Evolutionary conservation across 2,329 filamentous ascomycete species (phyloP).

Genomic region (Dactylellina parvicollis): DNA sequence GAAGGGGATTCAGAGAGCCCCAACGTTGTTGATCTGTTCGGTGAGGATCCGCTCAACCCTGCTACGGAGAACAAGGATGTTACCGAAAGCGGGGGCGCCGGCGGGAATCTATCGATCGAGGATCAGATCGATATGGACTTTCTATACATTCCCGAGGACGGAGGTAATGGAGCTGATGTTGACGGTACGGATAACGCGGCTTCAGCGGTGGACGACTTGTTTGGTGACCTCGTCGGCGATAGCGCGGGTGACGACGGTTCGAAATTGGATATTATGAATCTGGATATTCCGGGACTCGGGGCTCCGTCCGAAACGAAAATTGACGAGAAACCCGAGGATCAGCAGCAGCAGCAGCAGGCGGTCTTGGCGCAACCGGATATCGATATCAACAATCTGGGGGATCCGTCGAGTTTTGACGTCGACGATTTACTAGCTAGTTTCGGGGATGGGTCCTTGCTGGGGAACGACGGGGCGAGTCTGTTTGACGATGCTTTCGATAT

Average conservation of each 20-base stretch:
- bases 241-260: not conserved
- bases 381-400: conserved; percentile 24
- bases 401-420: conserved; percentile 21
- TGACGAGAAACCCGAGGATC: conserved; percentile 14
- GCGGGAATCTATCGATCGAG: conserved; percentile 32
- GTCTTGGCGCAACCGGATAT: conserved; percentile 7
- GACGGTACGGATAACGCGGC: conserved; percentile 3
- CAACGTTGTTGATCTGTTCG: conserved; percentile 39
- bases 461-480: conserved; percentile 38
- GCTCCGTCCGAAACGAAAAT: conserved; percentile 1
- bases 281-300: conserved; percentile 34
- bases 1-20: conserved; percentile 16
- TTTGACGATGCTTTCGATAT: conserved; percentile 48
- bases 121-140: conserved; percentile 52
- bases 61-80: conserved; percentile 11
- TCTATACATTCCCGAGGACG: conserved; percentile 25
- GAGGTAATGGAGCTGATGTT: not conserved
- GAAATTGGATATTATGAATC: conserved; percentile 39
- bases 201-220: conserved; percentile 22
- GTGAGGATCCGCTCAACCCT: conserved; percentile 39
- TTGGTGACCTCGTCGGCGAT: conserved; percentile 40
- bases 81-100: not conserved
- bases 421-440: conserved; percentile 47
- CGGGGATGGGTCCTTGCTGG: conserved; percentile 20
- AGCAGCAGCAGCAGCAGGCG: not conserved